These are phyloP conservation scores for Verticillium albo-atrum DNA, from an alignment of 2,329 filamentous ascomycete genomes.

Conservation along the genomic window DNA sequence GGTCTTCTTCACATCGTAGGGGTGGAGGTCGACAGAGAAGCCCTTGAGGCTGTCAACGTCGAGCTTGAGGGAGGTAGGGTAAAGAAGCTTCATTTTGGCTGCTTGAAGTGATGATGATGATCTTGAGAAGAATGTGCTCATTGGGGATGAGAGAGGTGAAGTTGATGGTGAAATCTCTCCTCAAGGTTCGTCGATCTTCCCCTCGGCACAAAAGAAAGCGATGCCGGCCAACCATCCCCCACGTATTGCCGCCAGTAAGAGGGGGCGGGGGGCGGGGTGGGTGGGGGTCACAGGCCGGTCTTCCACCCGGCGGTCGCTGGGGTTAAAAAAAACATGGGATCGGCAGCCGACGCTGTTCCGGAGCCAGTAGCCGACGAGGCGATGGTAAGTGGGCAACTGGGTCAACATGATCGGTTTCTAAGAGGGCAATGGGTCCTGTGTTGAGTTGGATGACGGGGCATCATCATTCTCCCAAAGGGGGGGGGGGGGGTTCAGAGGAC, in stretches of 20 bases:
- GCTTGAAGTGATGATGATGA: background rate
- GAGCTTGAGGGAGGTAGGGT: slow-evolving; percentile 58
- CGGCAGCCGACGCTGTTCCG: too few species aligned
- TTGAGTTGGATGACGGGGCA: too few species aligned
- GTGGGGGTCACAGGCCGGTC: background rate
- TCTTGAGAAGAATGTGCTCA: background rate
- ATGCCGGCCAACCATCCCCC: background rate
- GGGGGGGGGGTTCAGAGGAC: too few species aligned
- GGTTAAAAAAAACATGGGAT: too few species aligned
- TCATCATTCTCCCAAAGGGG: too few species aligned
- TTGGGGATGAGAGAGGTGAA: background rate
- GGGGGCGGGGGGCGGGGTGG: background rate
- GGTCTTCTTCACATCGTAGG: slow-evolving; percentile 53
- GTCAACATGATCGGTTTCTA: too few species aligned
- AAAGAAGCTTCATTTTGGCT: slow-evolving; percentile 56
- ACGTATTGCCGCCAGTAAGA: background rate
- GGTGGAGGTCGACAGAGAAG: slow-evolving; percentile 51
- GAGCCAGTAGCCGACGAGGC: too few species aligned
- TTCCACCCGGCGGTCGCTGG: too few species aligned
- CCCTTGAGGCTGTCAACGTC: slow-evolving; percentile 51
- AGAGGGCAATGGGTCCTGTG: too few species aligned
- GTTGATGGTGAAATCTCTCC: background rate
- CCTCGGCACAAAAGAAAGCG: background rate
- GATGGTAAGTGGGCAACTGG: too few species aligned
- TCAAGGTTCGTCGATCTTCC: background rate